phyloP scores from a whole-genome alignment of 2,329 filamentous ascomycete genomes.

The Verticillium klebahnii region DNA sequence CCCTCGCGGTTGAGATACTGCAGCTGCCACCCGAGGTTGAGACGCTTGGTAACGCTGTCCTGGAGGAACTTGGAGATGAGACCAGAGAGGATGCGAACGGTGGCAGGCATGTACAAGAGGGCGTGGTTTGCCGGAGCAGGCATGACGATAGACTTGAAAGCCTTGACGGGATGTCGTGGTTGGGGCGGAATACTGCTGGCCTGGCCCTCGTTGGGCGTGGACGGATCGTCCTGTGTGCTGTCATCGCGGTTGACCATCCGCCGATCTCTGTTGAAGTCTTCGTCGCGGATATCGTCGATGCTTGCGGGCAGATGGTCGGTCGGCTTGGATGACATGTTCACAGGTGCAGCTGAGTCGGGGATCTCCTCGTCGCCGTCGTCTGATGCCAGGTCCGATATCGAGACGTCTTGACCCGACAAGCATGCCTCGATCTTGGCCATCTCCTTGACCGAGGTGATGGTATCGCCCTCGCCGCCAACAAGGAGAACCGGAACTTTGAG shows the following conservation, averaged over 20 bases:
- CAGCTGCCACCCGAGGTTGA: conserved; percentile 86
- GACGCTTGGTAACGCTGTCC: conserved; percentile 67
- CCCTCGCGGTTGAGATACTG: conserved; percentile 83
- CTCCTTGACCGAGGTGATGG: conserved; percentile 67
- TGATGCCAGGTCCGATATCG: conserved; percentile 7
- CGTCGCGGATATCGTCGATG: conserved; percentile 32
- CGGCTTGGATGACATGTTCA: conserved; percentile 29
- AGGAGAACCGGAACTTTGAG: conserved; percentile 72
- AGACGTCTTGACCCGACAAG: conserved; percentile 5
- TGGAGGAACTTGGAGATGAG: conserved; percentile 79
- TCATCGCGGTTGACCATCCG: conserved; percentile 24
- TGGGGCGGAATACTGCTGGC: conserved; percentile 37
- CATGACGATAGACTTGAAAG: conserved; percentile 66
- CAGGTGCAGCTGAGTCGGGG: conserved; percentile 44
- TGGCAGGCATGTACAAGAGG: conserved; percentile 73
- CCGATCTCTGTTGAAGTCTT: conserved; percentile 28
- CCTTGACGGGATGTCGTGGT: conserved; percentile 41
- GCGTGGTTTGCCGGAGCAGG: conserved; percentile 78
- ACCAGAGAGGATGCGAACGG: conserved; percentile 71
- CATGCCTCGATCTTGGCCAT: conserved; percentile 57
- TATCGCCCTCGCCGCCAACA: conserved; percentile 72
- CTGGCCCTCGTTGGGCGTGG: conserved; percentile 37
- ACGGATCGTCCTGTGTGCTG: conserved; percentile 38
- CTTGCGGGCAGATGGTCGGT: conserved; percentile 26
- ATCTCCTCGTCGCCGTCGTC: conserved; percentile 26